Evolutionary conservation across 1,284 basidiomycete genomes (phyloP).

Genomic region (Rhodotorula sp.): DNA sequence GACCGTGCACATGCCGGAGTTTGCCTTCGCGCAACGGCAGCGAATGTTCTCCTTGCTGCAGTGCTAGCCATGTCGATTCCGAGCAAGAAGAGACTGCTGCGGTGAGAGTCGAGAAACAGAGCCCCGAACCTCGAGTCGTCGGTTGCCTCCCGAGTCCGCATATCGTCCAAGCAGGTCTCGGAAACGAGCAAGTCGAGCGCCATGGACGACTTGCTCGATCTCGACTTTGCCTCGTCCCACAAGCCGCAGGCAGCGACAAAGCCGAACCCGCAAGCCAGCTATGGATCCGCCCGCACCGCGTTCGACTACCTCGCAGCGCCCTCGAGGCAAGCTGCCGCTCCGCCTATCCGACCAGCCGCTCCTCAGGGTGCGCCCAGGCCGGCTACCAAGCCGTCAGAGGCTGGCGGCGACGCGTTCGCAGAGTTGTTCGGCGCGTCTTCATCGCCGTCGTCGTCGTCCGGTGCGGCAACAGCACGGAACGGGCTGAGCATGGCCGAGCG

Average conservation of each 20-base stretch:
- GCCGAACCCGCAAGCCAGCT: conserved; percentile 18
- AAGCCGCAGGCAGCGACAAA: conserved; percentile 10
- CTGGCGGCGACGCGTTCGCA: conserved; percentile 41
- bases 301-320: conserved; percentile 46
- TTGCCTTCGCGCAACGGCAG: background rate
- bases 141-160: no score
- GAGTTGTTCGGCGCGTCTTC: conserved; percentile 38
- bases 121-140: no score
- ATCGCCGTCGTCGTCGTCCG: background rate
- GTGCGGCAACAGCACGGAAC: background rate
- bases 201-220: conserved; percentile 56
- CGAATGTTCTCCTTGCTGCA: background rate
- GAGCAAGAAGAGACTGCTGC: background rate
- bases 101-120: background rate
- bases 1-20: conserved; percentile 6
- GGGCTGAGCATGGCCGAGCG: conserved; percentile 33
- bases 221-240: conserved; percentile 47
- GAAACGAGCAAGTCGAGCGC: background rate
- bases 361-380: background rate
- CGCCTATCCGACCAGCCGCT: background rate
- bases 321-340: background rate
- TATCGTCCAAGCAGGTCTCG: no score
- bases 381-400: conserved; percentile 1
- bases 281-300: conserved; percentile 27
- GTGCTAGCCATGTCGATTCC: background rate